These are phyloP conservation scores for Lagenidium sp. DNA, from an alignment of 352 stramenopile genomes.

Conservation along the genomic window DNA sequence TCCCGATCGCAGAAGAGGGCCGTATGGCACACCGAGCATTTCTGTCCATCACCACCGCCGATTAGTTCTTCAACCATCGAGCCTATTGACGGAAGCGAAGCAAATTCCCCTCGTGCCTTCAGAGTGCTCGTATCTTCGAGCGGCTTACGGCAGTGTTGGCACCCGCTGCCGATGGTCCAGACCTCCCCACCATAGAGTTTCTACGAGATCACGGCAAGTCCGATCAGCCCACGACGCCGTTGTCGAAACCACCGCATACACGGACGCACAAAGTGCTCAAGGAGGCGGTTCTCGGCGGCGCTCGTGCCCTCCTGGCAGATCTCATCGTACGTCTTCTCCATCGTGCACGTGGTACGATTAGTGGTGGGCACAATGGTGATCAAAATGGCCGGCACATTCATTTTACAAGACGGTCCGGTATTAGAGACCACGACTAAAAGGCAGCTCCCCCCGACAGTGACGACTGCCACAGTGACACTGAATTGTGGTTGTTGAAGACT, in stretches of 20 bases:
- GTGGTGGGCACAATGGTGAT: slow-evolving; percentile 7
- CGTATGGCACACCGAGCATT: slow-evolving; percentile 43
- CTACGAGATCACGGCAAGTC: slow-evolving; percentile 7
- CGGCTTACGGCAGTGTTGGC: slow-evolving; percentile 42
- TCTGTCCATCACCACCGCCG: no score
- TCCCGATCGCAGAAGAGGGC: slow-evolving; percentile 58
- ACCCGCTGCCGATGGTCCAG: slow-evolving; percentile 53
- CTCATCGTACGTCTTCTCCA: slow-evolving; percentile 62
- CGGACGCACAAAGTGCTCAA: slow-evolving; percentile 50
- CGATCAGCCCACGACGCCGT: neutral
- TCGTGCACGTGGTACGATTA: no score
- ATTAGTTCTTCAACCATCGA: no score
- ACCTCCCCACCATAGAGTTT: slow-evolving; percentile 65
- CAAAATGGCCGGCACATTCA: neutral
- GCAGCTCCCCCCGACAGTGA: slow-evolving; percentile 26
- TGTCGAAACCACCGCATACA: neutral
- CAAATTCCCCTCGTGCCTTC: no score
- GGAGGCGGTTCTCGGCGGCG: slow-evolving; percentile 49
- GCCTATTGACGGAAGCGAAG: no score
- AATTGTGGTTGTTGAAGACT: neutral
- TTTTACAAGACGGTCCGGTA: neutral
- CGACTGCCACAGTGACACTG: neutral
- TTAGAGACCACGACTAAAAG: slow-evolving; percentile 4
- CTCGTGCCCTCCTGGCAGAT: slow-evolving; percentile 48
- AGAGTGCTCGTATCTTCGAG: slow-evolving; percentile 29